These are phyloP conservation scores for Prunus armeniaca DNA, from an alignment of 306 rosid species.

Conservation along the genomic window DNA sequence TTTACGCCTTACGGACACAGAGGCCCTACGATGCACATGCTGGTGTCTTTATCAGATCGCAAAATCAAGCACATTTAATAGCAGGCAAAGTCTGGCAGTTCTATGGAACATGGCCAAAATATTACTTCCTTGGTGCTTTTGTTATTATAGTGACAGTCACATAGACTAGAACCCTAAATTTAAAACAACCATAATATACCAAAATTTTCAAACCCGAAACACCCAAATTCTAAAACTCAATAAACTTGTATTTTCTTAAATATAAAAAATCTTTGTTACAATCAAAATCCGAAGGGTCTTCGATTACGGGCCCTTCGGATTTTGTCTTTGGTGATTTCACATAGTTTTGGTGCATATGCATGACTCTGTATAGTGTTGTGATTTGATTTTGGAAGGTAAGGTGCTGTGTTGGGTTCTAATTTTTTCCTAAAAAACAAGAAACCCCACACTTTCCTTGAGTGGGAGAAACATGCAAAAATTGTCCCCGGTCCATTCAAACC, in stretches of 20 bases:
- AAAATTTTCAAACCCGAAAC: background rate
- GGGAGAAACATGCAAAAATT: background rate
- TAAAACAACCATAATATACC: background rate
- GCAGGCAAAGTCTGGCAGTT: background rate
- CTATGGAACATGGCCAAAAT: background rate
- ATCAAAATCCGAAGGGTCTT: no score
- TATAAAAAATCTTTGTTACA: no score
- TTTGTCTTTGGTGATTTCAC: no score
- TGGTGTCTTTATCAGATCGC: background rate
- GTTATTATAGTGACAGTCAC: background rate
- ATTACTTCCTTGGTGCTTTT: background rate
- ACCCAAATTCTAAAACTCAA: background rate
- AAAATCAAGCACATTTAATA: background rate
- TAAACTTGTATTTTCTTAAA: background rate
- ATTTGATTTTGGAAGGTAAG: background rate
- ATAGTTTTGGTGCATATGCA: no score
- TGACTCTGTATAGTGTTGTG: background rate
- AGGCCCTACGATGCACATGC: background rate
- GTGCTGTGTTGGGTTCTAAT: background rate
- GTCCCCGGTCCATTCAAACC: background rate
- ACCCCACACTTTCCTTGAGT: background rate
- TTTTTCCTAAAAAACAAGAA: background rate
- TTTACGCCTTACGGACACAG: background rate
- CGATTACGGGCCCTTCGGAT: no score
- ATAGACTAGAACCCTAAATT: background rate